These are phyloP conservation scores for Punctularia strigosozonata DNA, from an alignment of 768 basidiomycete species.

Conservation along the genomic window DNA sequence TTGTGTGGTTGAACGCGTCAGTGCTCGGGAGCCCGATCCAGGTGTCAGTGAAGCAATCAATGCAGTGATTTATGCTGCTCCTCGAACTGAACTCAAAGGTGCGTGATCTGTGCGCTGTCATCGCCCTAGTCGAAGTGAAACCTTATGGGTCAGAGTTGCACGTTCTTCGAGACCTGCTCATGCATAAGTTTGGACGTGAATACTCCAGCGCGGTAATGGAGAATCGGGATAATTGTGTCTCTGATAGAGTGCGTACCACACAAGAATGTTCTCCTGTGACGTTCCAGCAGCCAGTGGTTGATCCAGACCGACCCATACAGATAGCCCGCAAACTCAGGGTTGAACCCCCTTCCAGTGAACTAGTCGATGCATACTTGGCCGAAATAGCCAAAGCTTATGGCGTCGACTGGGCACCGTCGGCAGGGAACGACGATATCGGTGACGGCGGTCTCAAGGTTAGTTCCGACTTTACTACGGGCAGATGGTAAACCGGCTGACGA, in stretches of 20 bases:
- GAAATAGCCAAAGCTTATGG: slow-evolving; percentile 89
- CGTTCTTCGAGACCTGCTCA: slow-evolving; percentile 81
- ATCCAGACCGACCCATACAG: slow-evolving; percentile 24
- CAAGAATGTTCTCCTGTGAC: not conserved
- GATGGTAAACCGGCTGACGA: too few species aligned
- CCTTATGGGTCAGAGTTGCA: slow-evolving; percentile 58
- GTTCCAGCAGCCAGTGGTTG: slow-evolving; percentile 4
- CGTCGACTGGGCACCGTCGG: slow-evolving; percentile 48
- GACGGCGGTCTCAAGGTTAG: slow-evolving; percentile 28
- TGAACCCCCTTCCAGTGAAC: slow-evolving; percentile 54
- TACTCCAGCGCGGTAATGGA: slow-evolving; percentile 82
- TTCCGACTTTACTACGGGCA: too few species aligned
- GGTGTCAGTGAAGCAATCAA: slow-evolving; percentile 80
- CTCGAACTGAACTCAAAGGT: slow-evolving; percentile 87
- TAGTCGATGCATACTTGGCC: slow-evolving; percentile 79
- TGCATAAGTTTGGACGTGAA: slow-evolving; percentile 93
- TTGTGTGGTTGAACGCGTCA: slow-evolving; percentile 15
- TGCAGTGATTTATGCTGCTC: slow-evolving; percentile 83
- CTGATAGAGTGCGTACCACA: slow-evolving; percentile 54
- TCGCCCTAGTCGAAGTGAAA: not conserved
- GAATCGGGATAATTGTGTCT: slow-evolving; percentile 72
- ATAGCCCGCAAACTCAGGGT: slow-evolving; percentile 63
- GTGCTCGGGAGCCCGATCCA: slow-evolving; percentile 76
- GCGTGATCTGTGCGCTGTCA: slow-evolving; percentile 1
- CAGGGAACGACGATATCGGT: slow-evolving; percentile 15